Conservation (phyloP, 495 filamentous ascomycete genomes). For the Aspergillus haitiensis region DNA sequence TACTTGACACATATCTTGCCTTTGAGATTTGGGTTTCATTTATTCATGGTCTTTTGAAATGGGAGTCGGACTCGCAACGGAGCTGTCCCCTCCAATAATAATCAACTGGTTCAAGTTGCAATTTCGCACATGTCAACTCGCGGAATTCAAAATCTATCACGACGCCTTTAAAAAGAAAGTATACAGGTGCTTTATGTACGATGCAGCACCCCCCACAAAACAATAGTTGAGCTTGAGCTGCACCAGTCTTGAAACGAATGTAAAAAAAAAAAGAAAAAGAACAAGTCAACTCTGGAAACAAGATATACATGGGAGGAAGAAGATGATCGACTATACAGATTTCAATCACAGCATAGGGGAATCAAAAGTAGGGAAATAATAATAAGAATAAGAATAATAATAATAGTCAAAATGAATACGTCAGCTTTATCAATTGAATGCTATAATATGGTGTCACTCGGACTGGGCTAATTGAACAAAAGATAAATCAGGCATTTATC, state of each 20-base stretch:
- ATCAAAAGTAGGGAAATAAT: background rate
- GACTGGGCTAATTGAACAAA: constrained; percentile 44
- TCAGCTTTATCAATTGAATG: constrained; percentile 34
- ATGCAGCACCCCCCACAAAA: constrained; percentile 10
- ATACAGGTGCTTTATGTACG: constrained; percentile 13
- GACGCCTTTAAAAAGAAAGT: constrained; percentile 4
- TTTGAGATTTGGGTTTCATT: background rate
- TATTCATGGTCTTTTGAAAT: too few relatives aligned
- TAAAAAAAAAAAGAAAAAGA: background rate
- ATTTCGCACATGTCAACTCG: background rate
- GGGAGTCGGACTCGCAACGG: too few relatives aligned
- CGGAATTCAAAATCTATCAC: background rate
- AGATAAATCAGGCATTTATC: constrained; percentile 47
- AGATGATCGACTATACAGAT: background rate
- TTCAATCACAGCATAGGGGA: too few relatives aligned
- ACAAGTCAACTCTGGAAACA: background rate
- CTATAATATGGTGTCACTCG: constrained; percentile 42
- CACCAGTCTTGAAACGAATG: background rate
- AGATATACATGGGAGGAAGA: constrained; percentile 1
- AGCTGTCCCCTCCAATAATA: background rate
- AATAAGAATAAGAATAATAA: background rate
- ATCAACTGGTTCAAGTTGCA: background rate
- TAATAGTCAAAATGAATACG: background rate
- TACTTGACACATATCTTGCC: background rate
- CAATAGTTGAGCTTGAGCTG: background rate